Conservation (phyloP, 306 rosid species). For the Styphnolobium japonicum region DNA sequence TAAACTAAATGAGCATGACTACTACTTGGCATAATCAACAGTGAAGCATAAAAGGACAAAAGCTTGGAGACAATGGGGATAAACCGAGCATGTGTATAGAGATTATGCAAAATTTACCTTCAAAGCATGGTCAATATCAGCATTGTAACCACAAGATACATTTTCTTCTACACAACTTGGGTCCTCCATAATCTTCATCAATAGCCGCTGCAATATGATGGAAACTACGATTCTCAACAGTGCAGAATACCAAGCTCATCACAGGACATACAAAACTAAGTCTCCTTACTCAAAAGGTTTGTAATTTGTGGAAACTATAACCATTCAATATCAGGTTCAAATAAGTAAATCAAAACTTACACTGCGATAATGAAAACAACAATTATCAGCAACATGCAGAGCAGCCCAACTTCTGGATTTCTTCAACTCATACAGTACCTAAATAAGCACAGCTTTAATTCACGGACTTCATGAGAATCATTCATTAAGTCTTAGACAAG, state of each 20-base stretch:
- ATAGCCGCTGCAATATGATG: conserved; percentile 58
- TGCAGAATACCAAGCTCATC: conserved; percentile 19
- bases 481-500: background rate
- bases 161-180: conserved; percentile 22
- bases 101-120: conserved; percentile 47
- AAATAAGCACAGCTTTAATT: conserved; percentile 24
- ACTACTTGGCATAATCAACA: too few species aligned
- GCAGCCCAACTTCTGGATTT: conserved; percentile 75
- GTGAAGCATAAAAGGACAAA: background rate
- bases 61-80: background rate
- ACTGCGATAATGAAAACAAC: conserved; percentile 82
- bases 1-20: too few species aligned
- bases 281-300: background rate
- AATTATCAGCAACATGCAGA: conserved; percentile 77
- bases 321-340: conserved; percentile 11
- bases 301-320: conserved; percentile 10
- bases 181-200: conserved; percentile 50
- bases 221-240: background rate
- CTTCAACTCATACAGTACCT: conserved; percentile 65
- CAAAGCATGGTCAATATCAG: conserved; percentile 41
- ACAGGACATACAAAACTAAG: background rate
- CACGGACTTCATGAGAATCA: conserved; percentile 13
- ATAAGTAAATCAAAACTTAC: conserved; percentile 50
- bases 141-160: conserved; percentile 24
- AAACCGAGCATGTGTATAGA: background rate